Base-by-base conservation (phyloP, 768 basidiomycete species). In the Lentinula sp. region DNA sequence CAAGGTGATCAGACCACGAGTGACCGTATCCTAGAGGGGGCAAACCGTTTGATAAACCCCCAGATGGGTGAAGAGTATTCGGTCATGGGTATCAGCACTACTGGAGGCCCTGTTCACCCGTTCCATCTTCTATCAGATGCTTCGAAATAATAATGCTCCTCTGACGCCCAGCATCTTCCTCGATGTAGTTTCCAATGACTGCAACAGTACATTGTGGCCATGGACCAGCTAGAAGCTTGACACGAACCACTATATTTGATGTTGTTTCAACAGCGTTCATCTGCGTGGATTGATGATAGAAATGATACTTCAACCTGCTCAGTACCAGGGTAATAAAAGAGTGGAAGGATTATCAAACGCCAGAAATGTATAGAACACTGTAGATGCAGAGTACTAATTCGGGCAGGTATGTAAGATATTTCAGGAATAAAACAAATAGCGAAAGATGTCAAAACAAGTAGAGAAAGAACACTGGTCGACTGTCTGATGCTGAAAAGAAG, bases 61-160 rank as follows among this genome's bases (percentile, higher is more conserved):
- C 86, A 93, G 18, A 98, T 98, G 96, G 96, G 97, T 0, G 77
- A 71, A 42, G 84, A 96, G 75, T 98, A 98, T 69, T 80, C 87
- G 71, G 80, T 98, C 16, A 74, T 98, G 70, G 94, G 86, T 8
- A 70, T 84, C 39, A 75, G 76, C 18, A 71, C 67, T 60, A 48
- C 67, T 57, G 21, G 34, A 7, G 45, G 56, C 15, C 21, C 40
- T 0, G 6, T 31, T 4, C 28, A 57, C 32, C 56, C 56, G 7
- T 57, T 57, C n/a, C 15, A 35, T 28, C 28, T 28, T 28, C 28
- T 28, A 28, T 28, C 28, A 28, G 28, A 28, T 28, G 28, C 28
- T 28, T 28, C 28, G 28, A 28, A 28, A 28, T 28, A 3, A 28
- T 28, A 28, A 28, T 28, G 28, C 28, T 28, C 28, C 28, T 28